Percentiles rank a stretch among this genome's conserved stretches.
Conservation (phyloP, 1,284 basidiomycete species). For the Boletus sp. region DNA sequence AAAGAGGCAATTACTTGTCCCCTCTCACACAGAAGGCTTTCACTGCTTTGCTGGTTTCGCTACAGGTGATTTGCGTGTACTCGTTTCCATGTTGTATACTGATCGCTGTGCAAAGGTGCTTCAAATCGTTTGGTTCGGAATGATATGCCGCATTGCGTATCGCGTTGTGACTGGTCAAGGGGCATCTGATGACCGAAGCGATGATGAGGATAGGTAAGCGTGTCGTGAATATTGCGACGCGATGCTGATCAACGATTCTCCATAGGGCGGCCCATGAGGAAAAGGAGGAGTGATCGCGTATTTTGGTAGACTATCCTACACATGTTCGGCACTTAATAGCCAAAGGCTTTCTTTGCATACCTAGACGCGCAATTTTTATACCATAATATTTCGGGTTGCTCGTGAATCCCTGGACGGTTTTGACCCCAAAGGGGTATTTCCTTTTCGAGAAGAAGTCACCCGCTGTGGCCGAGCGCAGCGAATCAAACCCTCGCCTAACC, state of each 20-base stretch:
- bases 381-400: constrained; percentile 21
- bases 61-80: constrained; percentile 50
- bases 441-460: constrained; percentile 23
- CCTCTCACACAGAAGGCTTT: constrained; percentile 47
- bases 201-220: constrained; percentile 66
- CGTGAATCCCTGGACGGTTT: not conserved
- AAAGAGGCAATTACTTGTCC: constrained; percentile 56
- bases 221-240: not conserved
- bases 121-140: constrained; percentile 81
- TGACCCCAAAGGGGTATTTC: constrained; percentile 17
- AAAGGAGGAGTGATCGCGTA: constrained; percentile 27
- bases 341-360: constrained; percentile 24
- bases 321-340: constrained; percentile 23
- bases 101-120: constrained; percentile 46
- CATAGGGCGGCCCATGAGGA: constrained; percentile 10
- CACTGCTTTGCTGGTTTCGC: constrained; percentile 49
- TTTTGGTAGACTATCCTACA: constrained; percentile 29
- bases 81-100: constrained; percentile 7
- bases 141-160: constrained; percentile 81
- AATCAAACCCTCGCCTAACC: constrained; percentile 1
- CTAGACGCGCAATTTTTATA: constrained; percentile 27
- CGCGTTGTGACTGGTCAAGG: constrained; percentile 73
- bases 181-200: constrained; percentile 84
- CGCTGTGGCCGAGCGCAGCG: constrained; percentile 7
- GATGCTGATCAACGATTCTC: constrained; percentile 17